These are phyloP conservation scores for Apiospora arundinis DNA, from an alignment of 2,329 filamentous ascomycete species.

Conservation along the genomic window DNA sequence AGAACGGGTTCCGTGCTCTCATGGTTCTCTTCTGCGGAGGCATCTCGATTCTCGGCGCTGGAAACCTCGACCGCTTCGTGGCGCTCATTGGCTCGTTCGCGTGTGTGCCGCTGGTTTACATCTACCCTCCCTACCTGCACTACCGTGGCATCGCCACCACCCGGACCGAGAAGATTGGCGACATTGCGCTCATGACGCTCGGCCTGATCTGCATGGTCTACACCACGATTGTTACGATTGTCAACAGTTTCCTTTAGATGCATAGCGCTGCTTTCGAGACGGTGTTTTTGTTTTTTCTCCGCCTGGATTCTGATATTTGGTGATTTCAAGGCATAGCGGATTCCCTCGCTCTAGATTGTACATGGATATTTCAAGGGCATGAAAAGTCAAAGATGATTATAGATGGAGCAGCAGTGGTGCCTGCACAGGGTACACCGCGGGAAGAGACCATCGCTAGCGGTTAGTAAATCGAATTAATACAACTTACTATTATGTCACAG, in stretches of 20 bases:
- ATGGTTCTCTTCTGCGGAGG: constrained; percentile 65
- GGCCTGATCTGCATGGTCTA: constrained; percentile 74
- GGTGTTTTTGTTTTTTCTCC: neutral
- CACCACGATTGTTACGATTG: constrained; percentile 68
- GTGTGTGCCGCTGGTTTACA: constrained; percentile 78
- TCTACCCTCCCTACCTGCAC: constrained; percentile 76
- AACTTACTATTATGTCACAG: constrained; percentile 1
- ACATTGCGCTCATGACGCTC: constrained; percentile 67
- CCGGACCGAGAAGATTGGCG: constrained; percentile 60
- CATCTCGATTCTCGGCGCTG: constrained; percentile 68
- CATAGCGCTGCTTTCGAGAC: constrained; percentile 5
- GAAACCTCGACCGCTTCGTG: constrained; percentile 76
- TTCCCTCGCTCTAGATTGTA: constrained; percentile 4
- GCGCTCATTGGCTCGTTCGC: constrained; percentile 76
- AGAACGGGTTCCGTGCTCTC: constrained; percentile 68
- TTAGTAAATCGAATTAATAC: neutral
- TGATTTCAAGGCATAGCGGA: constrained; percentile 15
- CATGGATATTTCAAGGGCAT: neutral
- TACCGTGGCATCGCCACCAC: constrained; percentile 69
- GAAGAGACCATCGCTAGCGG: neutral
- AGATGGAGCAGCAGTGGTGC: neutral
- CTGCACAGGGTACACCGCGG: neutral
- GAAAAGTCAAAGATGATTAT: neutral
- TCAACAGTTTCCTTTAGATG: constrained; percentile 44
- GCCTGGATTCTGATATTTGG: neutral